A percentile compares a stretch with the other conserved stretches of the same genome.
phyloP scores from a whole-genome alignment of 768 basidiomycete species.

The Suillus tomentosus region DNA sequence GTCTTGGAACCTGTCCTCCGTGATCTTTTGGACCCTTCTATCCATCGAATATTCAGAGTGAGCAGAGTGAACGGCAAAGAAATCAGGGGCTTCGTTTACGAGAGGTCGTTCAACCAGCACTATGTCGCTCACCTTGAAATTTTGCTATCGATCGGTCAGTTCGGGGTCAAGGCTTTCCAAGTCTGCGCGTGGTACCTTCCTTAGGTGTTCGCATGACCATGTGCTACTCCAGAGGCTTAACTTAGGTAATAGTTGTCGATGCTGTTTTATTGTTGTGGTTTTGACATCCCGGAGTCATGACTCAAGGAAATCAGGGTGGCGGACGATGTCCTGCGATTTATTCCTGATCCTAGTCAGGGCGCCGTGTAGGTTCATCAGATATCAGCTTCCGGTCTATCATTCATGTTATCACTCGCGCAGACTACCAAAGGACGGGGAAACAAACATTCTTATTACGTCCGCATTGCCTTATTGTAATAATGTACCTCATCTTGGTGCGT shows the following conservation, averaged over 20 bases:
- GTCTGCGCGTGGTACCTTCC: conserved; percentile 60
- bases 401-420: conserved; percentile 32
- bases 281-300: conserved; percentile 39
- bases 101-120: conserved; percentile 75
- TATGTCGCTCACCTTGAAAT: conserved; percentile 67
- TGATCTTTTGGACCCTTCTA: conserved; percentile 71
- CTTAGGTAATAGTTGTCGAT: conserved; percentile 41
- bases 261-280: conserved; percentile 4
- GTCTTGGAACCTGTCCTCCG: conserved; percentile 86
- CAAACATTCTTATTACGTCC: conserved; percentile 92
- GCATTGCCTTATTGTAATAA: conserved; percentile 97
- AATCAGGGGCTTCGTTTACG: conserved; percentile 67
- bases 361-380: conserved; percentile 41
- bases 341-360: conserved; percentile 46
- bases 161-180: conserved; percentile 92
- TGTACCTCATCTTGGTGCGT: conserved; percentile 89
- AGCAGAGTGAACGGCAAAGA: conserved; percentile 65
- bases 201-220: conserved; percentile 66
- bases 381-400: not conserved
- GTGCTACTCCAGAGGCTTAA: conserved; percentile 65
- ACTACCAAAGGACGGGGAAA: conserved; percentile 84
- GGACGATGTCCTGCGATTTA: conserved; percentile 50
- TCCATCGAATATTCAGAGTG: conserved; percentile 51
- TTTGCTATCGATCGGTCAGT: conserved; percentile 79
- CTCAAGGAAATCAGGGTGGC: conserved; percentile 55